Percentiles rank a stretch among this genome's conserved stretches.
Conservation (phyloP, 768 basidiomycete species). For the Leccinum disarticulatum region DNA sequence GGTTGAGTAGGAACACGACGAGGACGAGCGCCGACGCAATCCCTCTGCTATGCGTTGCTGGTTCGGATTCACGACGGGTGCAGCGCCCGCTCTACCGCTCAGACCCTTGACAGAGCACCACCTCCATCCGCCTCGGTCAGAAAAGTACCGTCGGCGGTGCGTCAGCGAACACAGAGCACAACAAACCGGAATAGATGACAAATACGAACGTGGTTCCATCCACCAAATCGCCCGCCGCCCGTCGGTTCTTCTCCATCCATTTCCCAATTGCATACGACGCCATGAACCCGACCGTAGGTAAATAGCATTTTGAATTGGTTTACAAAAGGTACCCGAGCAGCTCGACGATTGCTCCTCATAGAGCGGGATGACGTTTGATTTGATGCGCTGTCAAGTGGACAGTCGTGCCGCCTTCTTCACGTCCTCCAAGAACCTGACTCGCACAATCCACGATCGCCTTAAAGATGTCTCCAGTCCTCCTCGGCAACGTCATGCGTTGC, state of each 20-base stretch:
- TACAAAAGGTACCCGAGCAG: too few species aligned
- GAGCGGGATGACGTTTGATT: conserved; percentile 21
- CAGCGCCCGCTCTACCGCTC: conserved; percentile 24
- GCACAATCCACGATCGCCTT: background rate
- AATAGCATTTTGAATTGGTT: too few species aligned
- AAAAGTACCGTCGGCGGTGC: conserved; percentile 41
- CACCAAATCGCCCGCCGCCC: conserved; percentile 41
- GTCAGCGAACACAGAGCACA: background rate
- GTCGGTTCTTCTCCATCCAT: conserved; percentile 33
- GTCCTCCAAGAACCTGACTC: conserved; percentile 38
- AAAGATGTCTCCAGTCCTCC: conserved; percentile 50
- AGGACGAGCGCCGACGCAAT: conserved; percentile 10
- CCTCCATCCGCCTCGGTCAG: conserved; percentile 44
- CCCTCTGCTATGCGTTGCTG: conserved; percentile 20
- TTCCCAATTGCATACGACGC: conserved; percentile 14
- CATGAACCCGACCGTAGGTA: conserved; percentile 20
- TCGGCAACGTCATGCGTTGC: conserved; percentile 47
- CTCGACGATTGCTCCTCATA: background rate
- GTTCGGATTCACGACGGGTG: conserved; percentile 18
- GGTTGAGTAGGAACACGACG: background rate
- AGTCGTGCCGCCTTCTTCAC: conserved; percentile 36
- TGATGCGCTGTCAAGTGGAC: conserved; percentile 34
- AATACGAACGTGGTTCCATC: conserved; percentile 52
- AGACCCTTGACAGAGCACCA: conserved; percentile 37
- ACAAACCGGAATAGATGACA: background rate